Evolutionary conservation across 2,329 filamentous ascomycete genomes (phyloP).

Genomic region (Pseudogymnoascus sp.): DNA sequence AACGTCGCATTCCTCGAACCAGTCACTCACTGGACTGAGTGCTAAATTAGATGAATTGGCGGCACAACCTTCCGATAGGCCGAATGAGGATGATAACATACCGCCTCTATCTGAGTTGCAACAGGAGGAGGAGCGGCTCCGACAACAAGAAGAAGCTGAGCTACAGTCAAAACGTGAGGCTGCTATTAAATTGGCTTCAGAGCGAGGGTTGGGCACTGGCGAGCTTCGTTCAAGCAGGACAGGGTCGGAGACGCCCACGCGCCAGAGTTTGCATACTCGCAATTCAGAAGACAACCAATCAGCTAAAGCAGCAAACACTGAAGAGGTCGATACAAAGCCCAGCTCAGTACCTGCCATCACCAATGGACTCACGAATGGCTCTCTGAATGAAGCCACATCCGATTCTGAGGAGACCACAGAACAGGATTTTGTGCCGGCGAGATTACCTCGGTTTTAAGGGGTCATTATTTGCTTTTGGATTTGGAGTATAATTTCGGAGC

Average conservation of each 20-base stretch:
- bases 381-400: background rate
- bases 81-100: conserved; percentile 22
- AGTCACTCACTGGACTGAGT: conserved; percentile 17
- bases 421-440: conserved; percentile 48
- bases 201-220: conserved; percentile 38
- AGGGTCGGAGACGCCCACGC: background rate
- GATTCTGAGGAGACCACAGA: conserved; percentile 22
- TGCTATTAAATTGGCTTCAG: conserved; percentile 43
- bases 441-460: conserved; percentile 46
- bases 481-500: conserved; percentile 1
- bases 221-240: background rate
- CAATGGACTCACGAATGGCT: background rate
- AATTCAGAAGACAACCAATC: background rate
- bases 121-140: conserved; percentile 42
- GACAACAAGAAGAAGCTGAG: conserved; percentile 44
- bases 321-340: background rate
- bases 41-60: conserved; percentile 22
- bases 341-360: background rate
- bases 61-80: conserved; percentile 27
- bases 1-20: conserved; percentile 26
- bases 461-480: background rate
- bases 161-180: conserved; percentile 46
- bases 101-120: conserved; percentile 46
- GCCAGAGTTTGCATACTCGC: background rate
- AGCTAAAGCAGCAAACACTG: background rate